Conservation (phyloP, 768 basidiomycete species). For the Strobilomyces confusus region DNA sequence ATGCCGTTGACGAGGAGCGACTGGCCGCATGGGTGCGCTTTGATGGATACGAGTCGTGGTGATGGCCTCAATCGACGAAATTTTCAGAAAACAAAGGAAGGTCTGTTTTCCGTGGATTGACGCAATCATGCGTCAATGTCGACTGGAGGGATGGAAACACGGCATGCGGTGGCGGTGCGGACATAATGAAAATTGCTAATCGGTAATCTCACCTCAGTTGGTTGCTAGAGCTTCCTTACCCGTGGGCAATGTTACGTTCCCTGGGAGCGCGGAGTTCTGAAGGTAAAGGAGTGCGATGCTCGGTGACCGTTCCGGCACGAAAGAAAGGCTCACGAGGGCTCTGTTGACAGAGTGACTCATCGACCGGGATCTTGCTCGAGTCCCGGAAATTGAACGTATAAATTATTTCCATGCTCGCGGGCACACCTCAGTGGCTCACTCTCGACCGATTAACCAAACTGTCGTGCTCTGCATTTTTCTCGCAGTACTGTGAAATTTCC, state of each 20-base stretch:
- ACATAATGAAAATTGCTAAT: conserved; percentile 27
- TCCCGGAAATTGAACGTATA: conserved; percentile 23
- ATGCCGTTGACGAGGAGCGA: conserved; percentile 8
- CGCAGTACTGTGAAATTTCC: conserved; percentile 28
- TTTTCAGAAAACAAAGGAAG: conserved; percentile 7
- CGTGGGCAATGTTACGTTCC: conserved; percentile 26
- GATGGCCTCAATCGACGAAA: neutral
- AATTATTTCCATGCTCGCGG: conserved; percentile 12
- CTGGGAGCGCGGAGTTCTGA: conserved; percentile 23
- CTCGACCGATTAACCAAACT: conserved; percentile 7
- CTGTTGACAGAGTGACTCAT: conserved; percentile 10
- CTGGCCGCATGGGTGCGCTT: conserved; percentile 5
- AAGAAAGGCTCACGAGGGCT: conserved; percentile 1
- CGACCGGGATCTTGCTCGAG: conserved; percentile 16
- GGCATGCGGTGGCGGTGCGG: conserved; percentile 28
- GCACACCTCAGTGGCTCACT: neutral
- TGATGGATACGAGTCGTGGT: conserved; percentile 4
- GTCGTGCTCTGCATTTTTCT: conserved; percentile 20
- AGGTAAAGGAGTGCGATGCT: conserved; percentile 14
- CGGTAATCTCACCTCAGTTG: conserved; percentile 27
- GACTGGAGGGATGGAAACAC: conserved; percentile 15
- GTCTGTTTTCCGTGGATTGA: conserved; percentile 19
- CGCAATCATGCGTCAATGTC: conserved; percentile 19
- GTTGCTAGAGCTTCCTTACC: conserved; percentile 20
- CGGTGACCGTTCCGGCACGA: conserved; percentile 12